Percentiles rank a stretch among this genome's conserved stretches.
These are phyloP conservation scores for Aspergillus biplanus DNA, from an alignment of 495 filamentous ascomycete genomes.

Conservation along the genomic window DNA sequence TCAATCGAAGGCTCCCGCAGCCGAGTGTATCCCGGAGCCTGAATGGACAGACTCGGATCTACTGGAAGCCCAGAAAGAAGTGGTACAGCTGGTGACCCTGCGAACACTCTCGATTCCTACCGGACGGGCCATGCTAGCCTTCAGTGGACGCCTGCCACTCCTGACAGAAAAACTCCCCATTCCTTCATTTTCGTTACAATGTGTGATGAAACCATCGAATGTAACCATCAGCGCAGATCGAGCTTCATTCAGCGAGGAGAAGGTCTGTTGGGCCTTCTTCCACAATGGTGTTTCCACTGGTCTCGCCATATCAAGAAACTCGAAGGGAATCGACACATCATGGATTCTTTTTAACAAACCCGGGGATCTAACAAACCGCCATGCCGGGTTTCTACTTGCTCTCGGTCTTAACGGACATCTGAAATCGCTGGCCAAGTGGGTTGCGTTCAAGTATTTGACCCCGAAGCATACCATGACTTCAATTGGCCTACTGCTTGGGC, in stretches of 20 bases:
- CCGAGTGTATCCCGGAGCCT: slow-evolving; percentile 72
- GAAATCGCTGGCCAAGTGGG: slow-evolving; percentile 92
- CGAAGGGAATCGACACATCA: slow-evolving; percentile 93
- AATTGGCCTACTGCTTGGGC: slow-evolving; percentile 87
- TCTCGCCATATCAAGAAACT: slow-evolving; percentile 84
- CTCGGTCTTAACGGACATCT: slow-evolving; percentile 96
- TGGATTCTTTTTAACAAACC: slow-evolving; percentile 99
- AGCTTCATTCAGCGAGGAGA: slow-evolving; percentile 84
- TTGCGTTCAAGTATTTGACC: slow-evolving; percentile 96
- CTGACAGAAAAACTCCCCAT: slow-evolving; percentile 89
- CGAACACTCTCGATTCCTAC: slow-evolving; percentile 86
- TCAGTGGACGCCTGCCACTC: slow-evolving; percentile 78
- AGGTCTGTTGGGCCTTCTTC: slow-evolving; percentile 97
- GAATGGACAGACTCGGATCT: slow-evolving; percentile 83
- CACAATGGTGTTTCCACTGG: slow-evolving; percentile 92
- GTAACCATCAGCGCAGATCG: slow-evolving; percentile 88
- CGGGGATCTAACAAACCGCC: slow-evolving; percentile 84
- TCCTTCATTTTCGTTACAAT: slow-evolving; percentile 83
- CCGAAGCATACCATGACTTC: slow-evolving; percentile 99
- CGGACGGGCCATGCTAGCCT: slow-evolving; percentile 82
- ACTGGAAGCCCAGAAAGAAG: slow-evolving; percentile 90
- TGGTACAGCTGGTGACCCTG: slow-evolving; percentile 80
- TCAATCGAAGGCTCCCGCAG: slow-evolving; percentile 73
- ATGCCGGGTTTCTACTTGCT: slow-evolving; percentile 90
- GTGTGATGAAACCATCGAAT: slow-evolving; percentile 87